phyloP scores from a whole-genome alignment of 2,329 filamentous ascomycete species.

The Aaosphaeria arxii region DNA sequence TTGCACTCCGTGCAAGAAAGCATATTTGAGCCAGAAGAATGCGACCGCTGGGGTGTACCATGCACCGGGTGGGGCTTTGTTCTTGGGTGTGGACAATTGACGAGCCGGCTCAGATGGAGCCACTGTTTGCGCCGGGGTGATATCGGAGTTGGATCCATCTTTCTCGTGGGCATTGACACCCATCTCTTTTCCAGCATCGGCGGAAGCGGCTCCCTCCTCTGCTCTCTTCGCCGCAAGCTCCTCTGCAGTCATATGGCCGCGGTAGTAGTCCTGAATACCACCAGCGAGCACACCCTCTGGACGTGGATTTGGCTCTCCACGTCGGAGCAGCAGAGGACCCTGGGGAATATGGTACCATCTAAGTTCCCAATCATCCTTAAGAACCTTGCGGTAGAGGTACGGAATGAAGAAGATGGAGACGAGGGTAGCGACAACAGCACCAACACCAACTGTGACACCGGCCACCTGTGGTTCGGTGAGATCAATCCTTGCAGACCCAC shows the following conservation, averaged over 20 bases:
- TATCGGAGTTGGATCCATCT: slow-evolving; percentile 16
- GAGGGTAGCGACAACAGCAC: slow-evolving; percentile 50
- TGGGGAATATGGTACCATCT: slow-evolving; percentile 53
- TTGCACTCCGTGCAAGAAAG: slow-evolving; percentile 50
- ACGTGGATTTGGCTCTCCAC: slow-evolving; percentile 34
- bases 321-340: slow-evolving; percentile 53
- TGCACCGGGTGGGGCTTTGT: slow-evolving; percentile 32
- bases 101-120: slow-evolving; percentile 1
- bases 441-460: slow-evolving; percentile 55
- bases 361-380: slow-evolving; percentile 61
- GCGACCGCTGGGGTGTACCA: slow-evolving; percentile 45
- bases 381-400: slow-evolving; percentile 57
- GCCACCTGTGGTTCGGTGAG: slow-evolving; percentile 50
- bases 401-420: slow-evolving; percentile 56
- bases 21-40: slow-evolving; percentile 47
- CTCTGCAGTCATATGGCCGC: slow-evolving; percentile 54
- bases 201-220: slow-evolving; percentile 7
- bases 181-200: slow-evolving; percentile 26
- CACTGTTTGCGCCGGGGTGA: slow-evolving; percentile 9
- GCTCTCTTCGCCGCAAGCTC: slow-evolving; percentile 42
- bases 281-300: slow-evolving; percentile 37
- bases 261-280: slow-evolving; percentile 54
- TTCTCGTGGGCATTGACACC: slow-evolving; percentile 5
- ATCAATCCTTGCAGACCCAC: slow-evolving; percentile 44
- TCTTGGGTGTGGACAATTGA: slow-evolving; percentile 10